Conservation (phyloP, 148 eudicot species). For the Cornus controversa region DNA sequence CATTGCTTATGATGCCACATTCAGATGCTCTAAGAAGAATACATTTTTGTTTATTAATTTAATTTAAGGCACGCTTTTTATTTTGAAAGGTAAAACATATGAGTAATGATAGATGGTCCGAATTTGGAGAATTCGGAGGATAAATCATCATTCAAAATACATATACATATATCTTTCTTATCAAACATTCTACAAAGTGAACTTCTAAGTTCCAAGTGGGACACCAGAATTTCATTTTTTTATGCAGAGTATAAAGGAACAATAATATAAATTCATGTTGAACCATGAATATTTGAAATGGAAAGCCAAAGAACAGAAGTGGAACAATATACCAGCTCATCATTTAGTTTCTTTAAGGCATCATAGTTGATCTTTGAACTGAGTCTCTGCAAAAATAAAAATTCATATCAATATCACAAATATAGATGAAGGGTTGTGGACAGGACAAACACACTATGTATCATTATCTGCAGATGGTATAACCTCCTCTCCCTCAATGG, state of each 20-base stretch:
- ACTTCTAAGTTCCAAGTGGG: neutral
- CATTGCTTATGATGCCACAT: neutral
- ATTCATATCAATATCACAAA: neutral
- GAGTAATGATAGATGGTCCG: too few species aligned
- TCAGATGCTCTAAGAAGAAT: neutral
- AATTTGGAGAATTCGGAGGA: too few species aligned
- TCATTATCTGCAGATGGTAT: neutral
- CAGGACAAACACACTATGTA: neutral
- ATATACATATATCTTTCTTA: neutral
- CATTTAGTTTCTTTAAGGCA: conserved; percentile 15
- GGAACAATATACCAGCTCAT: conserved; percentile 12
- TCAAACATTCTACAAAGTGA: neutral
- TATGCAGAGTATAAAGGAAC: neutral
- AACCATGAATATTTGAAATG: neutral
- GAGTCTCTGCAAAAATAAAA: conserved; percentile 7
- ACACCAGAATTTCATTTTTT: neutral
- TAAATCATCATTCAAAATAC: too few species aligned
- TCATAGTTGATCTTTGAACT: conserved; percentile 20
- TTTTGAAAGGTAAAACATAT: too few species aligned
- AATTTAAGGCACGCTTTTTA: neutral
- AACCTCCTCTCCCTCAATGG: too few species aligned
- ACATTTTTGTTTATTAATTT: too few species aligned
- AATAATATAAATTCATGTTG: neutral
- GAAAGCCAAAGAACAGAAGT: neutral
- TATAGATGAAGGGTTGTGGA: neutral